Evolutionary conservation across 2,329 filamentous ascomycete species (phyloP).

Genomic region (Xylariaceae sp.): DNA sequence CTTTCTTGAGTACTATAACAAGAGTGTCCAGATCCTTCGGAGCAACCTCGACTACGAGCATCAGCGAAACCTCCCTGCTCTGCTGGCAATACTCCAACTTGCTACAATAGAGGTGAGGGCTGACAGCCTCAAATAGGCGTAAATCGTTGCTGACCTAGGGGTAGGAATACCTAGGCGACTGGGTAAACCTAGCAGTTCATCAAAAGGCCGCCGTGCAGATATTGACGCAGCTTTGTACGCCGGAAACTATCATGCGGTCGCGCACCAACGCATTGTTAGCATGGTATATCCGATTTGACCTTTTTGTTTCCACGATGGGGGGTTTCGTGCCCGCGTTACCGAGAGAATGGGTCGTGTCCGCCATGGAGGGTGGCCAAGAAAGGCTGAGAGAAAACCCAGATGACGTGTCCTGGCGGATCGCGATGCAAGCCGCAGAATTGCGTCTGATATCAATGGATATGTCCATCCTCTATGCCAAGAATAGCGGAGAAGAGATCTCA

Average conservation of each 20-base stretch:
- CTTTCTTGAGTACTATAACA: constrained; percentile 88
- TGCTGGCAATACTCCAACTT: constrained; percentile 85
- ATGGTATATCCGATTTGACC: constrained; percentile 92
- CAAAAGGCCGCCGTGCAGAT: constrained; percentile 85
- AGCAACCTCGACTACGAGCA: constrained; percentile 66
- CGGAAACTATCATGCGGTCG: constrained; percentile 67
- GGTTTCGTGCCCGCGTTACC: constrained; percentile 70
- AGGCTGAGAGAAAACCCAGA: constrained; percentile 57
- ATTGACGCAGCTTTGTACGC: constrained; percentile 71
- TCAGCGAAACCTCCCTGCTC: constrained; percentile 65
- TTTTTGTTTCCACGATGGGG: constrained; percentile 77
- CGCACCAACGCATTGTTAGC: constrained; percentile 67
- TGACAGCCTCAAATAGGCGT: constrained; percentile 4
- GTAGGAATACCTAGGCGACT: constrained; percentile 91
- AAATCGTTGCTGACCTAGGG: constrained; percentile 16
- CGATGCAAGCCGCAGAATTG: constrained; percentile 61
- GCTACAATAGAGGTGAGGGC: constrained; percentile 80
- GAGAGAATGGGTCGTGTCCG: constrained; percentile 70
- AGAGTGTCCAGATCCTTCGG: constrained; percentile 73
- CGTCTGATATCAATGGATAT: constrained; percentile 76
- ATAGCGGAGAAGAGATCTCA: constrained; percentile 59
- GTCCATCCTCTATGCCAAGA: constrained; percentile 68
- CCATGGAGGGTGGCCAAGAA: constrained; percentile 58
- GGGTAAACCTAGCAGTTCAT: constrained; percentile 88
- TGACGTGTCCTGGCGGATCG: constrained; percentile 62